A percentile compares a stretch with the other conserved stretches of the same genome.
phyloP scores from a whole-genome alignment of 1,139 yeast species.

The Saccharomycopsis hybrid region DNA sequence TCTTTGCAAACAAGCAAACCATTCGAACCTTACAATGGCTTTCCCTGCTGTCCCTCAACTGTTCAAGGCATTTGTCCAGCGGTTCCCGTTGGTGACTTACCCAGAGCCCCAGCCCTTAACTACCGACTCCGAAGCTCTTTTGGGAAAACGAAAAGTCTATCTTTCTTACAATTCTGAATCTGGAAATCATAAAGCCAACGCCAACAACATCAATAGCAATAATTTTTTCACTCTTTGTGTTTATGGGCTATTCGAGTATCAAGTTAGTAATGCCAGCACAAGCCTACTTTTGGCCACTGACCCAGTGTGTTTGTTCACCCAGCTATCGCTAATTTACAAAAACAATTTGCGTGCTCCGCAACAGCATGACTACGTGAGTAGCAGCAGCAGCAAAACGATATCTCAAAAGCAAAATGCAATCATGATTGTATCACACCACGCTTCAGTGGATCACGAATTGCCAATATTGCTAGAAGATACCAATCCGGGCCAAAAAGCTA shows the following conservation, averaged over 20 bases:
- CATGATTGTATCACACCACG: constrained; percentile 17
- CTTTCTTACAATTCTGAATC: constrained; percentile 2
- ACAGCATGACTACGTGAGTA: background rate
- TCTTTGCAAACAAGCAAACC: too few species aligned
- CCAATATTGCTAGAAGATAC: constrained; percentile 19
- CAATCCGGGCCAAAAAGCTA: background rate
- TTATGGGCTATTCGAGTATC: constrained; percentile 12
- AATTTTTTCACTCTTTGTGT: constrained; percentile 13
- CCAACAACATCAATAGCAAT: background rate
- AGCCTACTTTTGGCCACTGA: constrained; percentile 20
- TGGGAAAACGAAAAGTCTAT: constrained; percentile 8
- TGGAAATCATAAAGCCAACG: too few species aligned
- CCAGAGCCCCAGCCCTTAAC: background rate
- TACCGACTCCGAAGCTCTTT: background rate
- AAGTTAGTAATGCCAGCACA: too few species aligned
- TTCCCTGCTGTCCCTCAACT: constrained; percentile 3
- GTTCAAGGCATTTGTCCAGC: background rate
- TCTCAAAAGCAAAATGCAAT: constrained; percentile 2
- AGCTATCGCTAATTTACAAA: constrained; percentile 8
- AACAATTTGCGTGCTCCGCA: constrained; percentile 10
- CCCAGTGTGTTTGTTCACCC: constrained; percentile 20
- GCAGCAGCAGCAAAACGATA: background rate
- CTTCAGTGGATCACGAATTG: constrained; percentile 12
- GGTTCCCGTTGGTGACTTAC: constrained; percentile 2
- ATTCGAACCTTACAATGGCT: background rate